These are phyloP conservation scores for Scheffersomyces titani DNA, from an alignment of 1,139 yeast genomes.

Conservation along the genomic window DNA sequence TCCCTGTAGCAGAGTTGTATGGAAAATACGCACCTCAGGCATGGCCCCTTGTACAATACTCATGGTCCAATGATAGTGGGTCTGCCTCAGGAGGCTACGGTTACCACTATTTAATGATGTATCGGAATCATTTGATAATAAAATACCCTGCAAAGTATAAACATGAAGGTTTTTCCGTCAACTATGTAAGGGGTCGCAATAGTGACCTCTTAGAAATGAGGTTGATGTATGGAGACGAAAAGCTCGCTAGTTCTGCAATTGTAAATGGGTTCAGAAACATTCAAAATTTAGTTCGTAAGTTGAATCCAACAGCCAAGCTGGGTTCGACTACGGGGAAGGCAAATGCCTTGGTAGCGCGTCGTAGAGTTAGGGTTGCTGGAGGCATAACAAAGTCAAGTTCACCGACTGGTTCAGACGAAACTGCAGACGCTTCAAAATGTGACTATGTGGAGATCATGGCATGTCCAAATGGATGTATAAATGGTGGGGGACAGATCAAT, in stretches of 20 bases:
- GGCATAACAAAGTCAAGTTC: slow-evolving; percentile 25
- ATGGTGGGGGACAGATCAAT: slow-evolving; percentile 92
- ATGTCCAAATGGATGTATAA: slow-evolving; percentile 96
- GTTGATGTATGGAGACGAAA: slow-evolving; percentile 35
- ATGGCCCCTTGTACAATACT: slow-evolving; percentile 59
- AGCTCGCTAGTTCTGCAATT: slow-evolving; percentile 68
- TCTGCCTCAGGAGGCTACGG: slow-evolving; percentile 93
- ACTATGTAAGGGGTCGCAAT: slow-evolving; percentile 62
- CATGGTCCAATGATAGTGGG: slow-evolving; percentile 78
- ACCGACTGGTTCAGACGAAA: slow-evolving; percentile 25
- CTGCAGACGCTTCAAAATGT: slow-evolving; percentile 64
- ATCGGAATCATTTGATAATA: slow-evolving; percentile 30
- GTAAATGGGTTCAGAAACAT: slow-evolving; percentile 93
- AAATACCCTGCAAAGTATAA: slow-evolving; percentile 20
- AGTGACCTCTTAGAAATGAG: slow-evolving; percentile 73
- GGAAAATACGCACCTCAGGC: slow-evolving; percentile 44
- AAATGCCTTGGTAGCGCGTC: slow-evolving; percentile 44
- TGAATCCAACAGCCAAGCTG: slow-evolving; percentile 39
- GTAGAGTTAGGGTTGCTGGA: slow-evolving; percentile 33
- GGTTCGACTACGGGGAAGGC: slow-evolving; percentile 17
- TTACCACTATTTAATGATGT: slow-evolving; percentile 51
- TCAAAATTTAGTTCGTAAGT: slow-evolving; percentile 84
- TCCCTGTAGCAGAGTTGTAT: slow-evolving; percentile 27
- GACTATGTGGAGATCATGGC: slow-evolving; percentile 97
- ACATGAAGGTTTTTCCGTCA: slow-evolving; percentile 21